Conservation (phyloP, 148 eudicot genomes). For the Camellia lanceoleosa region DNA sequence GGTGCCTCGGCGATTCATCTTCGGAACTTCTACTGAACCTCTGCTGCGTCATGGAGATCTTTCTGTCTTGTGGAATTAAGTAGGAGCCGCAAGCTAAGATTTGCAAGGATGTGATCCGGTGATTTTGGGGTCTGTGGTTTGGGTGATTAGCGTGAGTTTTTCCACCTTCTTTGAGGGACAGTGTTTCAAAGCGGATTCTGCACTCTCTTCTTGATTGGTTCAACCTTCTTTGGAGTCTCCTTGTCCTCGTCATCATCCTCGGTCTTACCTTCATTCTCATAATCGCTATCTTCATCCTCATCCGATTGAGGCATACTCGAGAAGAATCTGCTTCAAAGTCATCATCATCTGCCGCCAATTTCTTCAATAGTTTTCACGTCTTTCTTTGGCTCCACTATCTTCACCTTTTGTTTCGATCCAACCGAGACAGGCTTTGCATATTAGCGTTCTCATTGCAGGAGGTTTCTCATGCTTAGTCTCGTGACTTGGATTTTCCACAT, state of each 20-base stretch:
- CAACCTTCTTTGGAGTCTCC: slow-evolving; percentile 67
- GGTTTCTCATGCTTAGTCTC: slow-evolving; percentile 27
- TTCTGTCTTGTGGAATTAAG: too few relatives aligned
- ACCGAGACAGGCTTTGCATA: slow-evolving; percentile 32
- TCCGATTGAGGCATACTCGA: slow-evolving; percentile 33
- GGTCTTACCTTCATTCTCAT: slow-evolving; percentile 21
- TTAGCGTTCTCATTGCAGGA: slow-evolving; percentile 29
- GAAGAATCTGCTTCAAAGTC: slow-evolving; percentile 29
- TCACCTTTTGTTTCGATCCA: slow-evolving; percentile 52
- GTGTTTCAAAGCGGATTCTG: too few relatives aligned
- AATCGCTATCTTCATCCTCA: slow-evolving; percentile 44
- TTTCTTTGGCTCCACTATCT: slow-evolving; percentile 50
- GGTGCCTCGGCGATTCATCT: too few relatives aligned
- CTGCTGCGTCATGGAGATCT: too few relatives aligned
- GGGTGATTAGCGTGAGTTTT: too few relatives aligned
- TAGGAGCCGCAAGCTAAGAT: too few relatives aligned
- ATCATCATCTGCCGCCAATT: slow-evolving; percentile 35
- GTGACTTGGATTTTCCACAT: slow-evolving; percentile 32
- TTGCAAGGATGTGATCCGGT: too few relatives aligned
- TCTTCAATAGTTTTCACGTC: slow-evolving; percentile 34
- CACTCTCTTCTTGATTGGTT: too few relatives aligned
- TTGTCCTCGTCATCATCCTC: slow-evolving; percentile 50
- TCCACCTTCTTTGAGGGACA: too few relatives aligned
- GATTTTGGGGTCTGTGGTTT: too few relatives aligned
- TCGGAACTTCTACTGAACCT: too few relatives aligned